A percentile compares a stretch with the other conserved stretches of the same genome.
phyloP scores from a whole-genome alignment of 495 filamentous ascomycete genomes.

The Talaromyces adpressus region DNA sequence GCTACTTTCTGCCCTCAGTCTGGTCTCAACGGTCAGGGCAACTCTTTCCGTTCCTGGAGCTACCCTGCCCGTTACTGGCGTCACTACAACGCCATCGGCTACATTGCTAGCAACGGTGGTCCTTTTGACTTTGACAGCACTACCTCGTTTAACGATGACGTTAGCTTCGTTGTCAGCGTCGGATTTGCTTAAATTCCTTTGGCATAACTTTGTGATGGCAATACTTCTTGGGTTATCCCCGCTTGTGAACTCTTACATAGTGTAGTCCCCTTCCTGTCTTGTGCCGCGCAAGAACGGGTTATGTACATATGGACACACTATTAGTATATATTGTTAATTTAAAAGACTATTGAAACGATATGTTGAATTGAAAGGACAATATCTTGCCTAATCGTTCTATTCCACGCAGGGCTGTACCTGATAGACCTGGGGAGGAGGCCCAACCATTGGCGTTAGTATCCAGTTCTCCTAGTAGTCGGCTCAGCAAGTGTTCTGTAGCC shows the following conservation, averaged over 20 bases:
- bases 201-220: not conserved
- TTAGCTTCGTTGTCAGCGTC: slow-evolving; percentile 36
- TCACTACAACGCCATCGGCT: slow-evolving; percentile 39
- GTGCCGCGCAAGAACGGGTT: not conserved
- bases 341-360: not conserved
- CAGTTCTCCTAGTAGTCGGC: too few relatives aligned
- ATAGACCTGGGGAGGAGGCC: too few relatives aligned
- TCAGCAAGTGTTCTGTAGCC: too few relatives aligned
- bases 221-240: not conserved
- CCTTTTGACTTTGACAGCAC: slow-evolving; percentile 40
- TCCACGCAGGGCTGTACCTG: too few relatives aligned
- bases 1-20: slow-evolving; percentile 48
- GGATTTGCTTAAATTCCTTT: slow-evolving; percentile 30
- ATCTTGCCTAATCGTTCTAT: too few relatives aligned
- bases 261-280: not conserved
- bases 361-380: not conserved
- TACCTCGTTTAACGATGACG: slow-evolving; percentile 41
- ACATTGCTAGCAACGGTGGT: slow-evolving; percentile 46
- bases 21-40: slow-evolving; percentile 39
- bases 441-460: too few relatives aligned
- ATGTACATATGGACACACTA: not conserved
- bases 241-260: not conserved
- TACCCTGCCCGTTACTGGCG: slow-evolving; percentile 51
- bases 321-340: not conserved
- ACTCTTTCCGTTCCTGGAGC: slow-evolving; percentile 45